These are phyloP conservation scores for Stipa capillata DNA, from an alignment of 176 grass and related monocot species.

Conservation along the genomic window DNA sequence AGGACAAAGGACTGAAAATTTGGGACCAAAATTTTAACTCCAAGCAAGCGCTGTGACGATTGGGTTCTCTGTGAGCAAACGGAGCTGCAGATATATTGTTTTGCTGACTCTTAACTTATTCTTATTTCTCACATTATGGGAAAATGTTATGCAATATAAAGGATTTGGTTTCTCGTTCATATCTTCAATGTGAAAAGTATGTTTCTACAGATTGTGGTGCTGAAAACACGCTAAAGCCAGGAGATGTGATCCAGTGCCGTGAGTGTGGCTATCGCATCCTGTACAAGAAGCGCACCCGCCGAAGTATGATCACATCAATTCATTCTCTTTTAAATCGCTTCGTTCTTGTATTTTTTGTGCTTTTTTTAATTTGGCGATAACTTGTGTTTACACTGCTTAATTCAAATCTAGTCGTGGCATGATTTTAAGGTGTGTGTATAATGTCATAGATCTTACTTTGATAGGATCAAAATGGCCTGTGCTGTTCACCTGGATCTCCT, in stretches of 20 bases:
- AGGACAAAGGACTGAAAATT: not conserved
- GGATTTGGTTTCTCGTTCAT: not conserved
- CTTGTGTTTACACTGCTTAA: not conserved
- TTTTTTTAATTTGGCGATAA: not conserved
- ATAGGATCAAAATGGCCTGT: not conserved
- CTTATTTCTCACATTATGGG: no score
- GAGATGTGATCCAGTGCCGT: conserved; percentile 50
- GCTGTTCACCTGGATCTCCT: no score
- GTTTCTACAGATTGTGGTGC: conserved; percentile 26
- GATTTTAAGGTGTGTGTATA: no score
- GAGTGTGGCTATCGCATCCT: conserved; percentile 59
- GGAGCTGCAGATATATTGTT: not conserved
- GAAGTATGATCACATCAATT: conserved; percentile 4
- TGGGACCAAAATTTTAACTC: not conserved
- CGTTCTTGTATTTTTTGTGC: no score
- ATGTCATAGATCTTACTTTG: no score
- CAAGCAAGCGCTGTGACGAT: not conserved
- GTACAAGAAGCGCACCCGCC: conserved; percentile 49
- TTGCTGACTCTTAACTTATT: not conserved
- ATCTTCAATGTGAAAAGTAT: not conserved
- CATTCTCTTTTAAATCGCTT: not conserved
- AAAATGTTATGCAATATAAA: not conserved
- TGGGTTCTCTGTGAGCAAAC: not conserved
- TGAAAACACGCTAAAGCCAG: conserved; percentile 43
- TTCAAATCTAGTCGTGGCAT: no score